These are phyloP conservation scores for Heteromeles arbutifolia DNA, from an alignment of 306 rosid genomes.

Conservation along the genomic window DNA sequence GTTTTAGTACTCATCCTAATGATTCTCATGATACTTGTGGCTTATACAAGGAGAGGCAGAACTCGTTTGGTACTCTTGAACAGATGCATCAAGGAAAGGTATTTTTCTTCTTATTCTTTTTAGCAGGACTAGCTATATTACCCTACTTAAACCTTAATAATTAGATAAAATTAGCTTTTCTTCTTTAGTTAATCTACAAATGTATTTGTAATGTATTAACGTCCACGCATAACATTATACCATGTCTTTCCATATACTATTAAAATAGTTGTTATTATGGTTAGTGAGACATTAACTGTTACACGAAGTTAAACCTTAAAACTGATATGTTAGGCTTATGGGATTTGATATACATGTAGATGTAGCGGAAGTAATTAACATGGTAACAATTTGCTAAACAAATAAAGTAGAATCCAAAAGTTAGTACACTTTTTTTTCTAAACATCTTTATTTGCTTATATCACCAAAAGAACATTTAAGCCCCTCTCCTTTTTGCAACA, in stretches of 20 bases:
- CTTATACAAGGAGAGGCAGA: conserved; percentile 18
- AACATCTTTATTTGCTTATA: background rate
- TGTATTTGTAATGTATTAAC: background rate
- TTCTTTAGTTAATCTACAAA: no score
- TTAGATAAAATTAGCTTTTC: no score
- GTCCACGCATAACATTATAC: background rate
- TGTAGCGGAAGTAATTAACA: background rate
- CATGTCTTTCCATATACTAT: background rate
- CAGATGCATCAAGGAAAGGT: conserved; percentile 26
- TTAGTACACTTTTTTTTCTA: background rate
- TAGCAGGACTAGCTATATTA: background rate
- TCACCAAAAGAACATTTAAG: background rate
- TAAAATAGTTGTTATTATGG: background rate
- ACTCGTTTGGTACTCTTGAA: conserved; percentile 31
- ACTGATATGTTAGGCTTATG: background rate
- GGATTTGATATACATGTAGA: no score
- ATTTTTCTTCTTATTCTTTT: background rate
- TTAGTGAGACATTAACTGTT: background rate
- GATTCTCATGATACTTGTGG: conserved; percentile 24
- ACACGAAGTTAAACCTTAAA: background rate
- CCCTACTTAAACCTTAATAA: background rate
- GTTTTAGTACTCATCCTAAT: conserved; percentile 3
- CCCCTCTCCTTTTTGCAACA: background rate
- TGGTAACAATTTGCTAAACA: background rate
- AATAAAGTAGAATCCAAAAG: background rate